Evolutionary conservation across 2,329 filamentous ascomycete species (phyloP).

Genomic region (Kalaharituber pfeilii): DNA sequence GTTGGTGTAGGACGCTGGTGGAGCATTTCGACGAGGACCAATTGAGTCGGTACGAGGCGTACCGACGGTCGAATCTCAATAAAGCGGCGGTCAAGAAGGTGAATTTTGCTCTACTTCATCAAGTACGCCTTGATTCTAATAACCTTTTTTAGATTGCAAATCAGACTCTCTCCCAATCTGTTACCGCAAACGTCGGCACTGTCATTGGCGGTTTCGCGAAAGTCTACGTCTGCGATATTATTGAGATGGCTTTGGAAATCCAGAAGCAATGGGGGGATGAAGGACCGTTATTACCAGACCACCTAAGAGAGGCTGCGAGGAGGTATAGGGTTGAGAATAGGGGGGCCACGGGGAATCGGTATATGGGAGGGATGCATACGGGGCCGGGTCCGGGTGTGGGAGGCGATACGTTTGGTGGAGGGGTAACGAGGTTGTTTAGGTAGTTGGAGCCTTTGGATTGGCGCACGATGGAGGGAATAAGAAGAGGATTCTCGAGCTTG

Average conservation of each 20-base stretch:
- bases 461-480: neutral
- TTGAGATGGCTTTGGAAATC: conserved; percentile 47
- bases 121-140: neutral
- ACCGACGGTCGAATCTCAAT: conserved; percentile 35
- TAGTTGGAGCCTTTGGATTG: neutral
- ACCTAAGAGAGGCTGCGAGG: conserved; percentile 16
- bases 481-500: too few relatives aligned
- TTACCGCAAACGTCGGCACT: conserved; percentile 45
- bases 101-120: neutral
- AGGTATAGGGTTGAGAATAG: conserved; percentile 17
- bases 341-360: conserved; percentile 19
- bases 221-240: conserved; percentile 47
- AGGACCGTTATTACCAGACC: conserved; percentile 21
- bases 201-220: conserved; percentile 49
- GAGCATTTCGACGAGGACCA: conserved; percentile 24
- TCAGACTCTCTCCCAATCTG: conserved; percentile 48
- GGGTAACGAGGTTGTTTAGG: conserved; percentile 18
- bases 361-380: conserved; percentile 14
- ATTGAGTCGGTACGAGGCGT: conserved; percentile 33
- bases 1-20: neutral
- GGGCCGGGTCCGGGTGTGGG: conserved; percentile 14
- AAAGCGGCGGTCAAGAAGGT: conserved; percentile 33
- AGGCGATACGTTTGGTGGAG: conserved; percentile 14
- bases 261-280: conserved; percentile 36
- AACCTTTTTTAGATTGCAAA: conserved; percentile 37